Evolutionary conservation across 2,329 filamentous ascomycete species (phyloP), one percentile per base, ranked within the genome.

Genomic region (Penicillium sp.): DNA sequence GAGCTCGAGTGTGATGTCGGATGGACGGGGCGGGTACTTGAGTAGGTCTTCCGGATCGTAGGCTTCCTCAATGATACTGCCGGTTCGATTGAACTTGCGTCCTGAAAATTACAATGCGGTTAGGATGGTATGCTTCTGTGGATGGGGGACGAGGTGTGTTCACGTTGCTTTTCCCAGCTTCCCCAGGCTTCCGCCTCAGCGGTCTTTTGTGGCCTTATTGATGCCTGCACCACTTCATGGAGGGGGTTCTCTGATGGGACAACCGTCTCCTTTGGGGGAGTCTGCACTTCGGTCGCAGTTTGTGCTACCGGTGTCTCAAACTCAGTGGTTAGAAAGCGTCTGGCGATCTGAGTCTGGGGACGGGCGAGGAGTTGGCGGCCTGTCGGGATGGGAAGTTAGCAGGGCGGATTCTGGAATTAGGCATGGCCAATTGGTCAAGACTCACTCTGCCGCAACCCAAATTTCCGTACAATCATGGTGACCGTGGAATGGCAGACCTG

Each of bases 1-100:
- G 54, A 95, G 80, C 75, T 96, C 91, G 52, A 98, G 83, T 42
- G 90, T 91, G 53, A 97, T 81, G 64, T 96, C 87, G 67, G 85
- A 78, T 23, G 89, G 86, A 33, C 73, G 73, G 1, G 90, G 90
- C 3, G 93, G 91, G 65, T 89, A 79, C 50, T 73, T 76, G 47
- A 95, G 56, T 40, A 72, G 41, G 39, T 57, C 49, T 52, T 71
- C 66, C 15, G 70, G 69, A 31, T 62, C 52, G 49, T 72, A 69
- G 23, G 44, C 46, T 40, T 56, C 47, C 46, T 52, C 47, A 24
- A 71, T 44, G 6, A 44, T 43, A 18, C 63, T 66, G 28, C 71
- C 71, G 44, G 70, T 62, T 12, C 51, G 53, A 43, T 66, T 61
- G 48, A 69, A 69, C 53, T 61, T 56, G 42, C 55, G 37, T 48